Evolutionary conservation across 495 filamentous ascomycete species (phyloP), one percentile per base, ranked within the genome.

Genomic region (Penicillium pulvis): DNA sequence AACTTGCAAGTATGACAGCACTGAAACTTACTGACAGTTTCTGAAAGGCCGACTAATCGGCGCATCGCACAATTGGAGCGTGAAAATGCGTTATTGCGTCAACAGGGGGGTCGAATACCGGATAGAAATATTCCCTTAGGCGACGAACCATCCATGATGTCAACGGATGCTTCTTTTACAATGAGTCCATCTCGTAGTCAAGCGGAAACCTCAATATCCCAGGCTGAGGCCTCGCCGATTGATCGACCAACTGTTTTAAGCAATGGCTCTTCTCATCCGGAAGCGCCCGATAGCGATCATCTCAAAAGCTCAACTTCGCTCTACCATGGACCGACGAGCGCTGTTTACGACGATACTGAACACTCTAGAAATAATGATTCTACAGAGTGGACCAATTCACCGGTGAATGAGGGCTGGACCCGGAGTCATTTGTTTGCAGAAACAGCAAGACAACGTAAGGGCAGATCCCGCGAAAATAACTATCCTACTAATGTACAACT

Each of bases 271-370:
- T 66, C 66, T 8, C 65, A 63, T 33, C 61, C 65, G 30, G 67
- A 70, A 53, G 55, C 61, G 17, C 65, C 67, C 4, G 65, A 67
- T 20, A 60, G 61, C 35, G 62, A 63, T 7, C 41, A 41, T 26
- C 42, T 46, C 36, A 58, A 49, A 55, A 60, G 57, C 10, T 57
- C 60, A 36, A 46, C 48, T 1, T 70, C 67, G 2, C 49, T 70
- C 36, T 72, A 72, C 45, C 69, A 72, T 53, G 69, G 69, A 5
- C 69, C 69, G 23, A 72, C 69, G 5, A 72, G 69, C 42, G 66
- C 67, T 17, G 60, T 63, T 1, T 72, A 70, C 45, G 67, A 72
- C 43, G 69, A 70, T 33, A 68, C 67, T n/a, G 31, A 48, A 16
- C 55, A 58, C 46, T 51, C 60, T 3, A 47, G 35, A 4, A 19